These are phyloP conservation scores for Xylaria arbuscula DNA, from an alignment of 2,329 filamentous ascomycete genomes.

Conservation along the genomic window DNA sequence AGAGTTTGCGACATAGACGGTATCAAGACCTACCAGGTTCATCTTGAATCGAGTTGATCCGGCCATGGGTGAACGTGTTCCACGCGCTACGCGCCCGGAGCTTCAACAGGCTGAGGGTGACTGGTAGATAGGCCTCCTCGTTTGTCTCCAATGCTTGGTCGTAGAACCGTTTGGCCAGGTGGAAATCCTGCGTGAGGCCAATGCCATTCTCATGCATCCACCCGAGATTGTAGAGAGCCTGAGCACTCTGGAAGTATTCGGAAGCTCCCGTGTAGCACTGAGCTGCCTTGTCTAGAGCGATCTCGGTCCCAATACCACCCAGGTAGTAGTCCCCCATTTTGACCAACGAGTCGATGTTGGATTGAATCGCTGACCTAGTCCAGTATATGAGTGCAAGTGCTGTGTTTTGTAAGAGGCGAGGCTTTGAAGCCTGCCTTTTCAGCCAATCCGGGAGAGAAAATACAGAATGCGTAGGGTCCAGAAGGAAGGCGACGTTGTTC, in stretches of 20 bases:
- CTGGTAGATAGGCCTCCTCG: conserved; percentile 91
- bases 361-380: conserved; percentile 92
- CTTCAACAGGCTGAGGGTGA: conserved; percentile 88
- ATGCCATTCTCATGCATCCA: conserved; percentile 99
- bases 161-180: conserved; percentile 96
- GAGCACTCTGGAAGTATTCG: conserved; percentile 90
- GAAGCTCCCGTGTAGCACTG: conserved; percentile 93
- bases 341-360: conserved; percentile 91
- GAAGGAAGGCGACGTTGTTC: conserved; percentile 87
- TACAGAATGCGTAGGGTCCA: conserved; percentile 77
- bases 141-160: conserved; percentile 93
- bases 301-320: conserved; percentile 76
- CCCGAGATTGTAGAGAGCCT: conserved; percentile 95
- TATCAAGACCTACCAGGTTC: conserved; percentile 74
- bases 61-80: conserved; percentile 92
- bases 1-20: background rate
- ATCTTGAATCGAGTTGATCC: conserved; percentile 90
- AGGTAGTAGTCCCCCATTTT: conserved; percentile 99
- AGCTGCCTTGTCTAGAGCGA: conserved; percentile 85
- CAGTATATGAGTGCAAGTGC: conserved; percentile 86
- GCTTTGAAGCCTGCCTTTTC: conserved; percentile 54
- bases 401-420: conserved; percentile 62
- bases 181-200: conserved; percentile 92
- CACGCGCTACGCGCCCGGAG: conserved; percentile 87
- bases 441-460: conserved; percentile 67